Percentiles rank a stretch among this genome's conserved stretches.
phyloP scores from a whole-genome alignment of 2,329 filamentous ascomycete species.

The Penicillium brasilianum region DNA sequence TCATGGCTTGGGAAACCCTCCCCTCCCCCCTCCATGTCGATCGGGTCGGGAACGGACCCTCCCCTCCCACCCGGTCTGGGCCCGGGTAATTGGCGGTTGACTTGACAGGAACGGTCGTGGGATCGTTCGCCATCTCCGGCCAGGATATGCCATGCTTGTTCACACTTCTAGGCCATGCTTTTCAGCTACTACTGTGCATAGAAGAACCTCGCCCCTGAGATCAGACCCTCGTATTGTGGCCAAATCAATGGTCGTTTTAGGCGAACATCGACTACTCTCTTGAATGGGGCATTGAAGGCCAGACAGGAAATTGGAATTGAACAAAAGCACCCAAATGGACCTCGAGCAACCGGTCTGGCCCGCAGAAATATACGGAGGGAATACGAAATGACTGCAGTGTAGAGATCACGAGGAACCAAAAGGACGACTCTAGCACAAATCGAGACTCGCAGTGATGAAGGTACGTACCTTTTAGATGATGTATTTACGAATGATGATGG shows the following conservation, averaged over 20 bases:
- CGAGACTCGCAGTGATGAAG: constrained; percentile 9
- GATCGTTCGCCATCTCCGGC: not conserved
- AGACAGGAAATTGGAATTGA: constrained; percentile 5
- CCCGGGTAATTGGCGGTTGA: not conserved
- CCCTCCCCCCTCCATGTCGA: not conserved
- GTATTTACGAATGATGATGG: too few relatives aligned
- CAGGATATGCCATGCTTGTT: not conserved
- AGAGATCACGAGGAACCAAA: constrained; percentile 6
- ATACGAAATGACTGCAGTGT: not conserved
- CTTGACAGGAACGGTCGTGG: constrained; percentile 4
- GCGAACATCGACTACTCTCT: not conserved
- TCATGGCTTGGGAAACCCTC: not conserved
- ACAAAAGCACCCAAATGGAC: constrained; percentile 13
- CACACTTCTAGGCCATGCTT: not conserved
- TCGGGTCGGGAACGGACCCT: not conserved
- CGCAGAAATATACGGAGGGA: not conserved
- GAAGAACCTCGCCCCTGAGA: constrained; percentile 23
- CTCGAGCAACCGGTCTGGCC: constrained; percentile 1
- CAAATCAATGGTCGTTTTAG: constrained; percentile 9
- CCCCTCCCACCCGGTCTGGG: not conserved
- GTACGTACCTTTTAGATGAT: not conserved
- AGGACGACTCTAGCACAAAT: constrained; percentile 23
- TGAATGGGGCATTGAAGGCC: not conserved
- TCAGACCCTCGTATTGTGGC: constrained; percentile 26
- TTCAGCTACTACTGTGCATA: constrained; percentile 15